These are phyloP conservation scores for Nicotiana attenuata DNA, from an alignment of 257 asterid species.

Conservation along the genomic window DNA sequence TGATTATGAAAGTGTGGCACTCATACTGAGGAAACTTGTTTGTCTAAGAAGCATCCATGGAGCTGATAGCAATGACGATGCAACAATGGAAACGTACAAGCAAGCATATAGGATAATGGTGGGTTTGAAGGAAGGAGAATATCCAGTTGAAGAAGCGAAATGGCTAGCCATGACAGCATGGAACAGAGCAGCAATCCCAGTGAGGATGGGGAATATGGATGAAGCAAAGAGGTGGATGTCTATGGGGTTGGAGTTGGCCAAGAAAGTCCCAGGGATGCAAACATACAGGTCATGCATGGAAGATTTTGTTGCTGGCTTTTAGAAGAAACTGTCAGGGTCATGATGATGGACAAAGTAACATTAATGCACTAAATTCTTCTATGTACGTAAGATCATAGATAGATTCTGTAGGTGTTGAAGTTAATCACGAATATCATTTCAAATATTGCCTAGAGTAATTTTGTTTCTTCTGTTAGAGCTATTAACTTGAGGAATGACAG, in stretches of 20 bases:
- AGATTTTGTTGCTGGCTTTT: conserved; percentile 55
- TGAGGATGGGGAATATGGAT: conserved; percentile 63
- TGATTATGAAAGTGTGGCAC: conserved; percentile 65
- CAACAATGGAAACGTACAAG: conserved; percentile 53
- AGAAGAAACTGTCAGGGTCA: conserved; percentile 35
- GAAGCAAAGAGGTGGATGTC: conserved; percentile 83
- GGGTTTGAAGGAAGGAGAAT: conserved; percentile 83
- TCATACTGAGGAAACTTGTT: conserved; percentile 61
- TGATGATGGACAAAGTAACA: conserved; percentile 25
- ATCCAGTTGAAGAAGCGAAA: conserved; percentile 81
- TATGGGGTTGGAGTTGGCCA: conserved; percentile 71
- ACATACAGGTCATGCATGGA: conserved; percentile 80
- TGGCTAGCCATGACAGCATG: conserved; percentile 97
- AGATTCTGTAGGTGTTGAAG: background rate
- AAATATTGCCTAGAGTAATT: too few relatives aligned
- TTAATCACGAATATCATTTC: background rate
- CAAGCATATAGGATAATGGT: conserved; percentile 84
- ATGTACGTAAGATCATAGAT: background rate
- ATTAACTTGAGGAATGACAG: too few relatives aligned
- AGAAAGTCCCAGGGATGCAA: conserved; percentile 70
- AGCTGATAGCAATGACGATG: conserved; percentile 53
- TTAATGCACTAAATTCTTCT: conserved; percentile 17
- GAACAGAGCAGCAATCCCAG: conserved; percentile 88
- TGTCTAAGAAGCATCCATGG: conserved; percentile 38
- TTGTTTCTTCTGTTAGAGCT: too few relatives aligned